Evolutionary conservation across 1,139 yeast genomes (phyloP).

Genomic region (Zygoascus sp.): DNA sequence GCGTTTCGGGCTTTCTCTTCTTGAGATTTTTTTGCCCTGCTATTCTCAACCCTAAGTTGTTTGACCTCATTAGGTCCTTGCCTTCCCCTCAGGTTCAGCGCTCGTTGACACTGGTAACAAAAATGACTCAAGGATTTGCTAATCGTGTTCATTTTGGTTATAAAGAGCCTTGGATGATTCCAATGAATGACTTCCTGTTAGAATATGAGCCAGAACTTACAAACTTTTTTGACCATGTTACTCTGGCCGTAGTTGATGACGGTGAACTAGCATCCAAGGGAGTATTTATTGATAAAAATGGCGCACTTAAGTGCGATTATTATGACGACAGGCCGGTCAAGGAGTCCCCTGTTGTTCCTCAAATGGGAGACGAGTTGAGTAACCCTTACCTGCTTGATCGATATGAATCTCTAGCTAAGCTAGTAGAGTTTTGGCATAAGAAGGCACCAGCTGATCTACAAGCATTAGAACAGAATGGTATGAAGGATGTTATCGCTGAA

Average conservation of each 20-base stretch:
- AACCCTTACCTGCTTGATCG: conserved; percentile 37
- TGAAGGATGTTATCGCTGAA: conserved; percentile 2
- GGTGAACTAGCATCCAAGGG: conserved; percentile 46
- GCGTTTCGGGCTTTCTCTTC: conserved; percentile 79
- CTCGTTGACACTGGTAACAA: conserved; percentile 78
- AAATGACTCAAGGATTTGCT: conserved; percentile 72
- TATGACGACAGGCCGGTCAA: conserved; percentile 23
- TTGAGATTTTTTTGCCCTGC: conserved; percentile 90
- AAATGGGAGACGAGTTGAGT: conserved; percentile 32
- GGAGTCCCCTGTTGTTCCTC: conserved; percentile 26
- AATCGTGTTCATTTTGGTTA: conserved; percentile 69
- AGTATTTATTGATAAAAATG: conserved; percentile 5
- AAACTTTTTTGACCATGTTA: conserved; percentile 67
- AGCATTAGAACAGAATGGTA: conserved; percentile 21
- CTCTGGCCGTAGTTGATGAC: conserved; percentile 31
- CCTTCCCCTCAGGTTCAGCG: conserved; percentile 69
- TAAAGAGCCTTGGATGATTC: conserved; percentile 76
- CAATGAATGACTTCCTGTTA: conserved; percentile 63
- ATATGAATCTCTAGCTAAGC: conserved; percentile 30
- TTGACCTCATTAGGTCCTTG: conserved; percentile 65
- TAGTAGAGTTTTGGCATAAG: conserved; percentile 28
- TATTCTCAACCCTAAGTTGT: conserved; percentile 78
- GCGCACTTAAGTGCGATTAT: conserved; percentile 1
- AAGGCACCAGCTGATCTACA: conserved; percentile 23
- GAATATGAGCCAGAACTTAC: conserved; percentile 54